Base-by-base conservation (phyloP, 176 grass and related monocot species). In the Carex parvula region DNA sequence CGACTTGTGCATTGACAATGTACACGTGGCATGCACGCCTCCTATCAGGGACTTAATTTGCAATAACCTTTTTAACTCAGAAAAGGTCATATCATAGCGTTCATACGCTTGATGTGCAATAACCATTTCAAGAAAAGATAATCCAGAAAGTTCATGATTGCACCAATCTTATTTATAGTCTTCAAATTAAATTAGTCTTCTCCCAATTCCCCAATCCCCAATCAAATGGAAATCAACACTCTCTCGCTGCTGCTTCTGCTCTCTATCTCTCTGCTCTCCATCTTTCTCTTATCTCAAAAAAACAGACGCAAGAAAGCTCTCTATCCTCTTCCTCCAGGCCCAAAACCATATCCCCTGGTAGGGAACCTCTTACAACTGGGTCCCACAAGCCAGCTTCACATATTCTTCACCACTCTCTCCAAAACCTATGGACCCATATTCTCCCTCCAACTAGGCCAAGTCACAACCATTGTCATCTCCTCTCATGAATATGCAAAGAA, bases 391-490 rank as follows among this genome's bases (percentile, higher is more conserved):
- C 60, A 64, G 80, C 80, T 41, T 82, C 80, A 82, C 37, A 10
- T 82, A 6, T 67, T 41, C 20, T 67, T 82, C 56, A 66, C 80
- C 41, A 5, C 60, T 82, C 60, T 82, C 11, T 65, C 80, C 17
- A 82, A 82, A 48, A 82, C 61, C 35, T 82, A 82, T 29, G 60
- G 80, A 82, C 80, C 80, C 20, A 67, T 82, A 63, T 67, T 67
- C 21, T 53, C 60, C 6, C 80, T 82, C 80, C 60, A 82, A 82
- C 61, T 82, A 16, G 80, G 80, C 41, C 80, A 82, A 63, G 61
- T 82, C 61, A 82, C 80, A 26, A 82, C 80, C 60, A 67, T 82
- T 3, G n/a, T 82, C 37, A 24, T 82, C 20, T 82, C 80, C 2
- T 82, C 80, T 50, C 56, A 65, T 14, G 21, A 82, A 29, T 64